These are phyloP conservation scores for Nigrospora sphaerica DNA, from an alignment of 2,329 filamentous ascomycete species.

Conservation along the genomic window DNA sequence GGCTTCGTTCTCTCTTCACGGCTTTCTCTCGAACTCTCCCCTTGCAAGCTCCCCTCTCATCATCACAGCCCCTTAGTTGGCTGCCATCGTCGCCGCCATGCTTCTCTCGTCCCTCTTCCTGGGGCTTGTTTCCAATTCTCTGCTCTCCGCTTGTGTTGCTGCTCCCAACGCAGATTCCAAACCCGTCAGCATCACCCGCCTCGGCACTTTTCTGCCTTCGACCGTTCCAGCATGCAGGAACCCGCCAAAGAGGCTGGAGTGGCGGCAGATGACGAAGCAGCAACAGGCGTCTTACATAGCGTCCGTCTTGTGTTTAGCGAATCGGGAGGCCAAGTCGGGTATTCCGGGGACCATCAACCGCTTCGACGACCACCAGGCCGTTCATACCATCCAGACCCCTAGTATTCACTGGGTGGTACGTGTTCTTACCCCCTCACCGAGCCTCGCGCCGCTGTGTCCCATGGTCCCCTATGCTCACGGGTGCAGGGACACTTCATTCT, in stretches of 20 bases:
- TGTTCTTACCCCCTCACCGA: not conserved
- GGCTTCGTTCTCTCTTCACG: no score
- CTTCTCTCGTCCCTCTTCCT: no score
- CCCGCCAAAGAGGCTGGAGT: not conserved
- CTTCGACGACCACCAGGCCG: slow-evolving; percentile 3
- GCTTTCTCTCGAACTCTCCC: no score
- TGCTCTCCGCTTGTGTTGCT: no score
- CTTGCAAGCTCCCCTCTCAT: no score
- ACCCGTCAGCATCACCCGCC: no score
- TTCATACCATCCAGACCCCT: slow-evolving; percentile 1
- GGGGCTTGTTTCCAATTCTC: no score
- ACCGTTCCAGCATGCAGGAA: not conserved
- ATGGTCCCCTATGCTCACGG: not conserved
- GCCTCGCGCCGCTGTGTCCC: not conserved
- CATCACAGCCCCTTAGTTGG: no score
- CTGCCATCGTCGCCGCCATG: no score
- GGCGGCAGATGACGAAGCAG: not conserved
- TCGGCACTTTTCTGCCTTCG: no score
- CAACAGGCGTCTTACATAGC: slow-evolving; percentile 1
- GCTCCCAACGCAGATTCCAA: no score
- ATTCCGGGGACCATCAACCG: slow-evolving; percentile 1
- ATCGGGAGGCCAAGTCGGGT: not conserved
- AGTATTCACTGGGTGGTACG: slow-evolving; percentile 3
- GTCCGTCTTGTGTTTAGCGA: not conserved
- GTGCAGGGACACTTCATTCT: not conserved